phyloP scores from a whole-genome alignment of 1,139 yeast genomes.

The Candida sojae region DNA sequence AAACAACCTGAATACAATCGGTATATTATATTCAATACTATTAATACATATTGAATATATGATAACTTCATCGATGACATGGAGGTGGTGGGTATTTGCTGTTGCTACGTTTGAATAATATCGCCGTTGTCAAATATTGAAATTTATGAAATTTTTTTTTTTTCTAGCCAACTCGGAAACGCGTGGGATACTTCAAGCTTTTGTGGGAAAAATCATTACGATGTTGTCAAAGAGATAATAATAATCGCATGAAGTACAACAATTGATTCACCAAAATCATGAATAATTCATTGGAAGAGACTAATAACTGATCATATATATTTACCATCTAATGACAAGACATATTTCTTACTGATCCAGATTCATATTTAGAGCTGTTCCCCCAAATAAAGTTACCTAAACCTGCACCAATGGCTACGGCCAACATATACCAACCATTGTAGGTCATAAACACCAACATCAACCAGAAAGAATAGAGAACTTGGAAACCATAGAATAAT shows the following conservation, averaged over 20 bases:
- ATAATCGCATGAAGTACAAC: too few relatives aligned
- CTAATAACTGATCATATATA: background rate
- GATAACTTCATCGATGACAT: conserved; percentile 8
- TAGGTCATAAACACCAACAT: conserved; percentile 86
- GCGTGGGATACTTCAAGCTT: too few relatives aligned
- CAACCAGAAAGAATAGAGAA: conserved; percentile 72
- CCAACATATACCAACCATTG: conserved; percentile 80
- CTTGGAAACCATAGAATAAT: conserved; percentile 65
- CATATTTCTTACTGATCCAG: conserved; percentile 33
- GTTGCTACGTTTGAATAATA: too few relatives aligned
- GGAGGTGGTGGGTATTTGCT: too few relatives aligned
- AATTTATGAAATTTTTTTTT: too few relatives aligned
- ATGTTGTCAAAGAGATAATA: too few relatives aligned
- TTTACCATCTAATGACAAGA: conserved; percentile 45
- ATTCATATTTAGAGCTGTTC: conserved; percentile 14
- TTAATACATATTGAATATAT: conserved; percentile 16
- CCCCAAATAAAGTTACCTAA: conserved; percentile 69
- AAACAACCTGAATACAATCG: conserved; percentile 51
- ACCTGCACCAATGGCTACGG: conserved; percentile 70
- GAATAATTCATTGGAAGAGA: too few relatives aligned
- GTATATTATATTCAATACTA: conserved; percentile 30
- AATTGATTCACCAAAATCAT: too few relatives aligned
- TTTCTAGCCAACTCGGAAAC: too few relatives aligned
- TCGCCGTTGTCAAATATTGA: too few relatives aligned
- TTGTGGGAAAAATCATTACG: too few relatives aligned